These are phyloP conservation scores for Leishmania aethiopica DNA, from an alignment of 208 protist species.

Conservation along the genomic window DNA sequence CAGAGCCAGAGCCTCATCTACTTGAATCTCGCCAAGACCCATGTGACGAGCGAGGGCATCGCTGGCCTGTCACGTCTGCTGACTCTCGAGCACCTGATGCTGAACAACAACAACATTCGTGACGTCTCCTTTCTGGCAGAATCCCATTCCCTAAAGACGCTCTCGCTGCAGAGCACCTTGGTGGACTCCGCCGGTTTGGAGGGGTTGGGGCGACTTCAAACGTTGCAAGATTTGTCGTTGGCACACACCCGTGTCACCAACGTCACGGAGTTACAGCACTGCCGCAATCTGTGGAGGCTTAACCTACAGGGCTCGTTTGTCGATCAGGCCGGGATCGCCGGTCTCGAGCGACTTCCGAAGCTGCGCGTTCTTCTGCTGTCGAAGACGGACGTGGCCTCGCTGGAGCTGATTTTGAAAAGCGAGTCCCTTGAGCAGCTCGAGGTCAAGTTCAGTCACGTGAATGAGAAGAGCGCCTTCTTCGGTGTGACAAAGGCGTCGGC, in stretches of 20 bases:
- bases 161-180: slow-evolving; percentile 28
- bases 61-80: background rate
- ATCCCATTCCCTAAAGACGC: slow-evolving; percentile 13
- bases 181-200: slow-evolving; percentile 18
- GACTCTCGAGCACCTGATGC: slow-evolving; percentile 27
- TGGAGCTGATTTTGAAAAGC: slow-evolving; percentile 13
- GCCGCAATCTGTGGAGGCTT: slow-evolving; percentile 15
- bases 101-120: slow-evolving; percentile 21
- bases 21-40: slow-evolving; percentile 30
- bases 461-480: slow-evolving; percentile 4
- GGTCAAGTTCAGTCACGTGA: slow-evolving; percentile 21
- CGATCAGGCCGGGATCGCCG: slow-evolving; percentile 12
- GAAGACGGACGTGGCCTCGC: slow-evolving; percentile 18
- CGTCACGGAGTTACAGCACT: slow-evolving; percentile 20
- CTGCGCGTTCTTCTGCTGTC: slow-evolving; percentile 32
- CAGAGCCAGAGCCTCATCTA: slow-evolving; percentile 18
- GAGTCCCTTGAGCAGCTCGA: slow-evolving; percentile 21
- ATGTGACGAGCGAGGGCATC: slow-evolving; percentile 25
- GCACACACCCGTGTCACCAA: slow-evolving; percentile 28
- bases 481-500: slow-evolving; percentile 8
- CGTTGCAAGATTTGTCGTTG: slow-evolving; percentile 29
- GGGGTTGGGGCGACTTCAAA: slow-evolving; percentile 15
- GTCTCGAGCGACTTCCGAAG: slow-evolving; percentile 14
- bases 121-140: slow-evolving; percentile 20
- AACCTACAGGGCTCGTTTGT: slow-evolving; percentile 27